Evolutionary conservation across 2,329 filamentous ascomycete genomes (phyloP), one percentile per base, ranked within the genome.

Genomic region (Pseudogymnoascus sp.): DNA sequence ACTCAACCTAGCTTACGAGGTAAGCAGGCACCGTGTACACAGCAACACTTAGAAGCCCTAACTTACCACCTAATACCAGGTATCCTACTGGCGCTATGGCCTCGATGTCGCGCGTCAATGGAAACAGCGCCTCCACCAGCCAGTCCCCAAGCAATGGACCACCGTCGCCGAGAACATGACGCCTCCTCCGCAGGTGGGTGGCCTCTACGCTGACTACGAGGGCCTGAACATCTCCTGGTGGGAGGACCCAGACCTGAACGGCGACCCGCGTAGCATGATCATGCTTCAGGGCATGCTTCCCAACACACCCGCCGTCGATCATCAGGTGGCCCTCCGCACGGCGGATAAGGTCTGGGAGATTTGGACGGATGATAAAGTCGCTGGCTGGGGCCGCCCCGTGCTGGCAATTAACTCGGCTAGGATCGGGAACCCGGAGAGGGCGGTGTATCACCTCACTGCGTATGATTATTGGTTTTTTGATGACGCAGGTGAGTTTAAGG

Each of bases 51-150:
- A 33, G 11, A 37, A 11, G 15, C 41, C 4, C 58, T n/a, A 8
- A 8, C n/a, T 30, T 2, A 11, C n/a, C 12, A 33, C 65, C 66
- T 58, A 76, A 4, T 79, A 11, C 12, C 12, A 37, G 35, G 35
- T 37, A 3, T 37, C 82, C 6, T 86, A 86, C 69, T 85, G 82
- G 82, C 75, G 79, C 14, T 85, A 85, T 62, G 83, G 83, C 1
- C 74, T 85, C 14, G 76, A 80, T 22, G 69, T 84, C 1, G 83
- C 82, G 3, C 72, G 75, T 2, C 66, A 70, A 8, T 86, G 83
- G 82, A 81, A 80, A 66, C 62, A 71, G 53, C 74, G 81, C 3
- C 78, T 79, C 57, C 71, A 71, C 2, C 71, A 76, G n/a, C 47
- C 72, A 0, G 69, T 77, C 0, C 81, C 82, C 0, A 50, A 66